Base-by-base conservation (phyloP, 1,284 basidiomycete genomes). In the Cryptococcus floricola region DNA sequence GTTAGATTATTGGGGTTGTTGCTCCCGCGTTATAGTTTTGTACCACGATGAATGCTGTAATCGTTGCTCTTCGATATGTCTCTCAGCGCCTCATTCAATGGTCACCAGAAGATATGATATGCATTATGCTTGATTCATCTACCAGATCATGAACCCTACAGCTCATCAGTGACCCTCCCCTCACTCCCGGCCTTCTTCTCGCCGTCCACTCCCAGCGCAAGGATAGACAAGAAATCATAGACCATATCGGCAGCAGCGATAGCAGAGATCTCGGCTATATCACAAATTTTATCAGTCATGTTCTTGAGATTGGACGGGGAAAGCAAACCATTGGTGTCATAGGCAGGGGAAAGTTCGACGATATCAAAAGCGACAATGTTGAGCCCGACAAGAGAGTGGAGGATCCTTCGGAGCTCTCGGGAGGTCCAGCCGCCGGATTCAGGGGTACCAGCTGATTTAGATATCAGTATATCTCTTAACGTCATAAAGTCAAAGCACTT, bases 341-440 rank as follows among this genome's bases (percentile, higher is more conserved):
- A 77, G 3, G 72, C 71, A 3, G 75, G 70, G 0, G 70, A 62
- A 3, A 75, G 65, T 56, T 75, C 73, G 52, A 75, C 74, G 25
- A 74, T 66, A 53, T 74, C 67, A 14, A 62, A 57, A n/a, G 57
- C 72, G 53, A 74, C 78, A 44, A 79, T 63, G 67, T 78, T 77
- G 45, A 79, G 68, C 1, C 74, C 74, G 5, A 65, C 61, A 0
- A 79, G 64, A 1, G 70, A 67, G 49, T 77, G 70, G 2, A 79
- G 60, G 56, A 79, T 75, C 43, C 70, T 59, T 48, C 75, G 65
- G 16, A 77, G 66, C 58, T 79, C 78, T 48, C 78, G 66, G 2
- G 75, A 74, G 1, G 77, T 76, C 77, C 77, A 79, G 19, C 78
- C 68, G 38, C 78, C 78, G 0, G 75, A 71, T 57, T 78, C 75